These are phyloP conservation scores for Crucihimalaya himalaica DNA, from an alignment of 345 rosid genomes.

Conservation along the genomic window DNA sequence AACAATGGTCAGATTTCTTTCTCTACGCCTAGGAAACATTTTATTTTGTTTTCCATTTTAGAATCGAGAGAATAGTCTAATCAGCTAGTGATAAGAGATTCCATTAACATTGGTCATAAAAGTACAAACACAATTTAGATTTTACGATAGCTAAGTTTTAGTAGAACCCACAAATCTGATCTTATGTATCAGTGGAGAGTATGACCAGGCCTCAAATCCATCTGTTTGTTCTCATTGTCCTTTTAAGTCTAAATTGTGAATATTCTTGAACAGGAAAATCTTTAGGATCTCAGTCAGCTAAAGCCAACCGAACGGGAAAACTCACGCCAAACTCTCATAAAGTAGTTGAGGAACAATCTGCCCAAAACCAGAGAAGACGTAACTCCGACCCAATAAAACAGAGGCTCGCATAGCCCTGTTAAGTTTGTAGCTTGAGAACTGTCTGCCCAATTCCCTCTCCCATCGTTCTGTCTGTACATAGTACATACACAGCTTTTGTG, in stretches of 20 bases:
- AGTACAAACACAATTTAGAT: neutral
- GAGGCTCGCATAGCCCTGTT: slow-evolving; percentile 35
- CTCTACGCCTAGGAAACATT: neutral
- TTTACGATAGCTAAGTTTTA: neutral
- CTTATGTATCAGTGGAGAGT: neutral
- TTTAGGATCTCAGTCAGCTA: slow-evolving; percentile 25
- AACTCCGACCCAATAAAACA: slow-evolving; percentile 39
- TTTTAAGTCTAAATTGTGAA: neutral
- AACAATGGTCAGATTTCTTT: slow-evolving; percentile 55
- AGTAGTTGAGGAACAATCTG: slow-evolving; percentile 8
- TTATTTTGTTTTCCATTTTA: neutral
- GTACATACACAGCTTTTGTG: slow-evolving; percentile 32
- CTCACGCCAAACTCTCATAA: slow-evolving; percentile 11
- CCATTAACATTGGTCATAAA: neutral
- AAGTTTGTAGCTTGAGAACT: slow-evolving; percentile 16
- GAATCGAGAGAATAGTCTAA: neutral
- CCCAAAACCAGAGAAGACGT: slow-evolving; percentile 28
- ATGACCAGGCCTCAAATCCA: neutral
- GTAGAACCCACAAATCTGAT: neutral
- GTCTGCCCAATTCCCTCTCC: neutral
- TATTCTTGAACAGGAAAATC: slow-evolving; percentile 25
- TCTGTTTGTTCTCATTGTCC: neutral
- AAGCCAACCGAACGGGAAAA: slow-evolving; percentile 31
- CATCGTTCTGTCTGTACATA: slow-evolving; percentile 30
- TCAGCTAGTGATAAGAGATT: neutral